Evolutionary conservation across 1,284 basidiomycete genomes (phyloP).

Genomic region (Singerocomus inundabilis): DNA sequence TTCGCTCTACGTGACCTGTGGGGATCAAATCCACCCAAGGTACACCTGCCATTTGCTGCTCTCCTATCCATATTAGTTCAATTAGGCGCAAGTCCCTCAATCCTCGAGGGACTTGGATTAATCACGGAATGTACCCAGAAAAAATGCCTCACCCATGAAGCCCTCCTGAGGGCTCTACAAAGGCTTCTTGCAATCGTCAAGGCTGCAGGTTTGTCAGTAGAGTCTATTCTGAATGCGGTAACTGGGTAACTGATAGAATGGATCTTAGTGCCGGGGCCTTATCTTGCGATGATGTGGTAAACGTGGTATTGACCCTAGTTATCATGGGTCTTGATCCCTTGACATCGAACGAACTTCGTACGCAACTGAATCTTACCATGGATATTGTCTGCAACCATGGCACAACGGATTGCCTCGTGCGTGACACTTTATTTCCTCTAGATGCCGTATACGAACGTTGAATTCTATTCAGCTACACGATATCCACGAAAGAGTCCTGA

Average conservation of each 20-base stretch:
- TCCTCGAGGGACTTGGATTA: constrained; percentile 20
- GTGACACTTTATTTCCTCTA: constrained; percentile 14
- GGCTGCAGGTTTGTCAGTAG: constrained; percentile 47
- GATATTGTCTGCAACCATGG: constrained; percentile 41
- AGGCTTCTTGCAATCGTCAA: constrained; percentile 45
- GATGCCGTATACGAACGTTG: background rate
- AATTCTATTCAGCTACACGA: constrained; percentile 42
- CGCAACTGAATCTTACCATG: constrained; percentile 46
- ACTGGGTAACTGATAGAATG: constrained; percentile 8
- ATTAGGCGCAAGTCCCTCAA: constrained; percentile 25
- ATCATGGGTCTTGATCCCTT: constrained; percentile 56
- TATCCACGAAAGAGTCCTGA: constrained; percentile 45
- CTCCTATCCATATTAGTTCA: constrained; percentile 19
- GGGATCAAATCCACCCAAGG: constrained; percentile 5
- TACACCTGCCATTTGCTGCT: constrained; percentile 19
- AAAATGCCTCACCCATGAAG: constrained; percentile 10
- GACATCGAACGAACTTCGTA: constrained; percentile 42
- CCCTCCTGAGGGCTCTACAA: constrained; percentile 35
- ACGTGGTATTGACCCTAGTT: constrained; percentile 49
- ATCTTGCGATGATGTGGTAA: constrained; percentile 43
- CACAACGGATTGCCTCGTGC: constrained; percentile 38
- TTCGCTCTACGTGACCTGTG: constrained; percentile 28
- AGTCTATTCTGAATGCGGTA: background rate
- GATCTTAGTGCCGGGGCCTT: constrained; percentile 36
- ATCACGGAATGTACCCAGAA: constrained; percentile 1